Evolutionary conservation across 2,329 filamentous ascomycete genomes (phyloP), one percentile per base, ranked within the genome.

Genomic region (Xylaria sp.): DNA sequence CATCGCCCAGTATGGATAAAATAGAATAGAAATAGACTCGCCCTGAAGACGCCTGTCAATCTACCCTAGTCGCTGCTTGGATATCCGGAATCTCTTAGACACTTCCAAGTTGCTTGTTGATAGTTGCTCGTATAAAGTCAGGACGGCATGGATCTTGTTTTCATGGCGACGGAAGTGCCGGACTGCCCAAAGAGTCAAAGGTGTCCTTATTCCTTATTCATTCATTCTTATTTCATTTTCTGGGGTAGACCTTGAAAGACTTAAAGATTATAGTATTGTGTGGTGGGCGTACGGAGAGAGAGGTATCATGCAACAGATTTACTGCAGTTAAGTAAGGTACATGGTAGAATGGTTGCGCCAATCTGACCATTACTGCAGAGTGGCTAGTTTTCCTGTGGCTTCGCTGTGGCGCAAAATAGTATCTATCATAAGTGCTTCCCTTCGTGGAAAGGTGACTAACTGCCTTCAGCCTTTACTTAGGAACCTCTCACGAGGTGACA

Each of bases 301-400:
- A 28, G 25, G 3, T 28, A 28, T 28, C 28, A 18, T 46, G 41
- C 15, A n/a, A n/a, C 7, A 7, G 18, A 7, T 18, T 44, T 44
- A 41, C 9, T 41, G 39, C 9, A 44, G 18, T 18, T 44, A 13
- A 6, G n/a, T 44, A 5, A 25, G 3, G 7, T 48, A 59, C 25
- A 7, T 9, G 7, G 34, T 10, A 2, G 10, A 37, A 37, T 37
- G 34, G 34, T 10, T 37, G 10, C 34, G 34, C 34, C 10, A 37
- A 10, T 9, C 5, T 37, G 34, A 37, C 34, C 34, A 37, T 37
- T 37, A 10, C 34, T 37, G 34, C 34, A 37, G 34, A 37, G 34
- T 37, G 34, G 34, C 34, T 37, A 37, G 34, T 10, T 10, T 10
- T 10, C 10, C n/a, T 60, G 60, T 63, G 65, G 60, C 60, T 59